Evolutionary conservation across 331 rosid species (phyloP).

Genomic region (Dryas integrifolia): DNA sequence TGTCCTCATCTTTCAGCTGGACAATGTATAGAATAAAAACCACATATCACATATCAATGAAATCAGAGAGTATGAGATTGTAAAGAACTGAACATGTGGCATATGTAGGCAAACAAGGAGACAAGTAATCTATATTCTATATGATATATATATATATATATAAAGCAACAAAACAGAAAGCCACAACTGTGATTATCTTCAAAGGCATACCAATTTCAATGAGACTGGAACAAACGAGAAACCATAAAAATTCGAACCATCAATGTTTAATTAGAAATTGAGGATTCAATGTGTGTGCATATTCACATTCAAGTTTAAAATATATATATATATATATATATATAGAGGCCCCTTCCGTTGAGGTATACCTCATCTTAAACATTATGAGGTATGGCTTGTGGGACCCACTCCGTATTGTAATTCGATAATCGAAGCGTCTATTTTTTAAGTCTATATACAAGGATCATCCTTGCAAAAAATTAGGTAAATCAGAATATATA

Average conservation of each 20-base stretch:
- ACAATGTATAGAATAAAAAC: constrained; percentile 29
- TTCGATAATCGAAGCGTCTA: no score
- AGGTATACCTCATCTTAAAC: no score
- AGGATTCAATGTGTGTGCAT: no score
- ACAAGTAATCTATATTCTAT: neutral
- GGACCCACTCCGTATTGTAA: no score
- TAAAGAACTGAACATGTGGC: constrained; percentile 5
- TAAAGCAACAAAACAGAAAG: constrained; percentile 3
- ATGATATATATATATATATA: neutral
- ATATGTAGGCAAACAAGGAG: neutral
- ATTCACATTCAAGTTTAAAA: neutral
- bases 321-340: no score
- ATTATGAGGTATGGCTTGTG: no score
- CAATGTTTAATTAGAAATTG: neutral
- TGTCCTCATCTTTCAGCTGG: constrained; percentile 62
- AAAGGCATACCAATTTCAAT: neutral
- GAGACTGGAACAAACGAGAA: neutral
- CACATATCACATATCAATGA: constrained; percentile 25
- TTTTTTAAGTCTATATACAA: no score
- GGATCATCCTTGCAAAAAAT: no score
- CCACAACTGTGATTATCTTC: neutral
- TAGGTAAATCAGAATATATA: no score
- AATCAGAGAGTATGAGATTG: constrained; percentile 14
- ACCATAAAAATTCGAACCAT: neutral
- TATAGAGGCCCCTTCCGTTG: no score